phyloP scores from a whole-genome alignment of 1,284 basidiomycete genomes.

The Thecaphora thlaspeos region DNA sequence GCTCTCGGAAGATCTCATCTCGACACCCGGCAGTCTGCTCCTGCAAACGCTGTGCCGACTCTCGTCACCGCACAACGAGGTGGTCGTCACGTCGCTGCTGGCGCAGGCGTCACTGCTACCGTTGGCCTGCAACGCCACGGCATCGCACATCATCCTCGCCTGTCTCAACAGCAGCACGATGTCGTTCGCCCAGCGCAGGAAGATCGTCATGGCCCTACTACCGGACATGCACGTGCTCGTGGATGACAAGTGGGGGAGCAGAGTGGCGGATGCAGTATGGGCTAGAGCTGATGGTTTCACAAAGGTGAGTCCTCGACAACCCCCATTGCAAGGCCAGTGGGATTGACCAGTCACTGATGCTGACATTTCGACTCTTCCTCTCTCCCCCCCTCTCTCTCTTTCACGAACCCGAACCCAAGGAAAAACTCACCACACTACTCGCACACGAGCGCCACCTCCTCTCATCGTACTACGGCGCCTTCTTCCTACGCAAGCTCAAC shows the following conservation, averaged over 20 bases:
- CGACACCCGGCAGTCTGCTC: conserved; percentile 47
- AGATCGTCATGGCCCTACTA: conserved; percentile 18
- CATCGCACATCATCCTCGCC: conserved; percentile 31
- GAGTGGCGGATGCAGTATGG: conserved; percentile 51
- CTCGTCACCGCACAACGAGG: conserved; percentile 16
- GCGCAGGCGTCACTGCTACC: conserved; percentile 28
- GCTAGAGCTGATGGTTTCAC: conserved; percentile 41
- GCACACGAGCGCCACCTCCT: conserved; percentile 35
- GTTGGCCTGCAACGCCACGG: conserved; percentile 17
- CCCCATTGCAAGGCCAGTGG: background rate
- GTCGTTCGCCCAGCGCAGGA: conserved; percentile 16
- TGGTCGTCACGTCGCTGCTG: conserved; percentile 32
- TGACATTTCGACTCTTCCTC: too few relatives aligned
- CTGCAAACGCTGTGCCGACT: conserved; percentile 43
- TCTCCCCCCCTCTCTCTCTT: too few relatives aligned
- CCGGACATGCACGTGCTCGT: conserved; percentile 20
- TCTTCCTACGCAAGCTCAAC: conserved; percentile 48
- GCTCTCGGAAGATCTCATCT: background rate
- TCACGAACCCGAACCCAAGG: conserved; percentile 2
- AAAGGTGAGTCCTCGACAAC: conserved; percentile 5
- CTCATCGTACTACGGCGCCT: conserved; percentile 37
- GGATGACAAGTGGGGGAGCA: conserved; percentile 51
- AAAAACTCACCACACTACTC: conserved; percentile 30
- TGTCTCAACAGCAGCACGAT: conserved; percentile 11
- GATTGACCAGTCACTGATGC: too few relatives aligned